Percentiles rank a stretch among this genome's conserved stretches.
Conservation (phyloP, 768 basidiomycete species). For the Pisolithus marmoratus region DNA sequence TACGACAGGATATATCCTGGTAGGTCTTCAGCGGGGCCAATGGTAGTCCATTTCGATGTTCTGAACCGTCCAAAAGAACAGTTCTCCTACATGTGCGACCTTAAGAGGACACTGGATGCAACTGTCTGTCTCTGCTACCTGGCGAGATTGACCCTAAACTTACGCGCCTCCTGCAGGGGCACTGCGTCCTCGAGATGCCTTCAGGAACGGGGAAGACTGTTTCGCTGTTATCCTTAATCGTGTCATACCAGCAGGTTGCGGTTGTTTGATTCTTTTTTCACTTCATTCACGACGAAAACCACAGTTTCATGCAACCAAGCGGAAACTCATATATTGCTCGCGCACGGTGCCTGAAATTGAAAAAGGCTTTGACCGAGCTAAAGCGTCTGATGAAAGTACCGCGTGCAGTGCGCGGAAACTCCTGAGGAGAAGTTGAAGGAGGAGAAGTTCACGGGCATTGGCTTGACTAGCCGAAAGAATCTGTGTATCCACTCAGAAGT, state of each 20-base stretch:
- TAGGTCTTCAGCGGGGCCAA: conserved; percentile 28
- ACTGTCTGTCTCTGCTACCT: conserved; percentile 46
- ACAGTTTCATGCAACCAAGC: conserved; percentile 86
- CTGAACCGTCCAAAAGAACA: conserved; percentile 56
- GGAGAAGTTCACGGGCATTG: conserved; percentile 77
- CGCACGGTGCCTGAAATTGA: conserved; percentile 99
- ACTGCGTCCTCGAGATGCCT: conserved; percentile 99
- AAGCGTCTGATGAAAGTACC: conserved; percentile 91
- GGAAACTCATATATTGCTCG: conserved; percentile 97
- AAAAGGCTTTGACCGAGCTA: conserved; percentile 91
- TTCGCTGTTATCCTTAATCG: conserved; percentile 88
- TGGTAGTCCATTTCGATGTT: background rate
- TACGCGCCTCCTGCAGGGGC: conserved; percentile 57
- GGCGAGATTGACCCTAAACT: background rate
- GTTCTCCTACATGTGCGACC: conserved; percentile 99
- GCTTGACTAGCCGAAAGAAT: conserved; percentile 94
- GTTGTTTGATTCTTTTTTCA: background rate
- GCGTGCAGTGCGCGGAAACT: conserved; percentile 64
- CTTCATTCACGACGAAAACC: conserved; percentile 4
- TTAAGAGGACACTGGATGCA: conserved; percentile 94
- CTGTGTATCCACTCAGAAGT: conserved; percentile 94
- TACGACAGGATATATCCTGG: conserved; percentile 96
- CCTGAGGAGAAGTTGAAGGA: conserved; percentile 76
- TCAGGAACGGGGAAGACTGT: conserved; percentile 99
- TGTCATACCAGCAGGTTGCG: conserved; percentile 91